Evolutionary conservation across 805 yeast genomes (phyloP).

Genomic region (Metschnikowia borealis): DNA sequence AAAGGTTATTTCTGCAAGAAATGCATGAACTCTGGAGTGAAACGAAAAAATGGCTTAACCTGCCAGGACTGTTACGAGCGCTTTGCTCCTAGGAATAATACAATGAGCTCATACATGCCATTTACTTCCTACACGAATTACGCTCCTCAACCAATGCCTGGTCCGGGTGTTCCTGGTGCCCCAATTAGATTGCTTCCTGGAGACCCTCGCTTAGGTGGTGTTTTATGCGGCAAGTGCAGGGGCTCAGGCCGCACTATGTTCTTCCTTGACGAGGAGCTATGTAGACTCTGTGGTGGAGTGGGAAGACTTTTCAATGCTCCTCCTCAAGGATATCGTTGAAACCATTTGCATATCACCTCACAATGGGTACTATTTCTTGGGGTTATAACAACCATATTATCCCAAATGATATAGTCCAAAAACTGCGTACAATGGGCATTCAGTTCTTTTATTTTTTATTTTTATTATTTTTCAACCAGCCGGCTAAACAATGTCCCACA

Average conservation of each 20-base stretch:
- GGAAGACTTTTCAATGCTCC: conserved; percentile 45
- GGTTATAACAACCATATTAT: neutral
- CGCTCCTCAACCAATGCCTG: conserved; percentile 3
- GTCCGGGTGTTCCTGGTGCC: conserved; percentile 17
- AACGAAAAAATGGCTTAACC: conserved; percentile 55
- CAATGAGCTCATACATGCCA: conserved; percentile 1
- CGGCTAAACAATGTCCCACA: neutral
- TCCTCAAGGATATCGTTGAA: conserved; percentile 3
- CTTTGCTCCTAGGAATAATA: conserved; percentile 47
- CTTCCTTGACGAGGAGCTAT: conserved; percentile 57
- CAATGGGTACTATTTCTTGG: neutral
- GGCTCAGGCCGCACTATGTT: conserved; percentile 58
- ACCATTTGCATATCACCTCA: neutral
- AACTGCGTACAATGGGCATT: neutral
- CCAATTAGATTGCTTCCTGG: conserved; percentile 61
- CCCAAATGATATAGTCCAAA: neutral
- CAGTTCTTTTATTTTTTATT: neutral
- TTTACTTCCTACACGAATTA: neutral
- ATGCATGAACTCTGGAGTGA: conserved; percentile 71
- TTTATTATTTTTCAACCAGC: neutral
- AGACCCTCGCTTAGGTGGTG: conserved; percentile 72
- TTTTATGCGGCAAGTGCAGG: conserved; percentile 65
- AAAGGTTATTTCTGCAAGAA: conserved; percentile 55
- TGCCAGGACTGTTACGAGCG: conserved; percentile 69
- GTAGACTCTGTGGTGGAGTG: conserved; percentile 63